Evolutionary conservation across 495 filamentous ascomycete species (phyloP), one percentile per base, ranked within the genome.

Genomic region (Amphirosellinia nigrospora): DNA sequence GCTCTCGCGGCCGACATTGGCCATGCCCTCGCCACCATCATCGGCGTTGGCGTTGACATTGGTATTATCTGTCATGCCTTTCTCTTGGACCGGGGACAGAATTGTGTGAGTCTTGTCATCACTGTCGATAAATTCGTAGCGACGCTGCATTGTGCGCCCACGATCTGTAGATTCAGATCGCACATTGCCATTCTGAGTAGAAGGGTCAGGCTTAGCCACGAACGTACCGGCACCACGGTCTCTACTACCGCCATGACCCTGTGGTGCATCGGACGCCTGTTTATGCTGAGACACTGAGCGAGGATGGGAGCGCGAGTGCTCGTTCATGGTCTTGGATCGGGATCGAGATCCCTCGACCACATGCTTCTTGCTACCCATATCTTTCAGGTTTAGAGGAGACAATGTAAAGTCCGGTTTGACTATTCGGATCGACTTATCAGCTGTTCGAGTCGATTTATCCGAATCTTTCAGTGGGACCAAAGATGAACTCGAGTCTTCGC

Each of bases 71-170:
- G 52, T 50, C 32, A 58, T 52, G n/a, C 60, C 50, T 28, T 16
- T 68, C 43, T 73, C 71, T 23, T 30, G 28, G 0, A 71, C 67
- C 9, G 73, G 69, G 34, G 66, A 69, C 1, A 70, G 62, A 43
- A 10, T 4, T 38, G 41, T 9, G 4, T 61, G 13, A 15, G 59
- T n/a, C 61, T 64, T 34, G 4, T 74, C 64, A 13, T 74, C 68
- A 7, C 23, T 48, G 15, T 69, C 68, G 43, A 38, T 68, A 36
- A 73, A 70, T 6, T 75, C 70, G 28, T 71, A 73, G 0, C 45
- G 43, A 19, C 55, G 50, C 16, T 68, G 70, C 10, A 66, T 52
- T 9, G 62, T 16, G 32, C 73, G 73, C 28, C 71, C 72, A 38
- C 70, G 64, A 11, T 71, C 73, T 1, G 58, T 64, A 32, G 70